These are phyloP conservation scores for Trypanosoma conorhini DNA, from an alignment of 208 protist genomes.

Conservation along the genomic window DNA sequence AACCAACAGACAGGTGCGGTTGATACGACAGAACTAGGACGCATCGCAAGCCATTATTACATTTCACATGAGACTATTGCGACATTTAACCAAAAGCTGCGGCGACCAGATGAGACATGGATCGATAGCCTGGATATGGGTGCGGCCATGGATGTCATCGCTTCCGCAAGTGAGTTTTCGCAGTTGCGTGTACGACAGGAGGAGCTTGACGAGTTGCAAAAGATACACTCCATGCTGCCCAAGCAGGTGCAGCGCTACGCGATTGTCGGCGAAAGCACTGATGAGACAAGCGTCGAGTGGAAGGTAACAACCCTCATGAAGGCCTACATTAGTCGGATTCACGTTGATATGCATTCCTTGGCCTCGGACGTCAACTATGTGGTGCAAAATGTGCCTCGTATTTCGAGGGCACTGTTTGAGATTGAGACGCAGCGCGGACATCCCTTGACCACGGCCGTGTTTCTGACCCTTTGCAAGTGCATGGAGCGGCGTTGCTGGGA, in stretches of 20 bases:
- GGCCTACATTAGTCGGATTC: slow-evolving; percentile 92
- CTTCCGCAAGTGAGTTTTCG: slow-evolving; percentile 95
- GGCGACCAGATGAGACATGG: slow-evolving; percentile 79
- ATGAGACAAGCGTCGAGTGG: slow-evolving; percentile 90
- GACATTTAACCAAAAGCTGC: slow-evolving; percentile 95
- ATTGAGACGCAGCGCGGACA: slow-evolving; percentile 95
- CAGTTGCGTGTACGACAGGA: slow-evolving; percentile 97
- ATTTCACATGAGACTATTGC: slow-evolving; percentile 95
- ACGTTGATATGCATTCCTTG: slow-evolving; percentile 90
- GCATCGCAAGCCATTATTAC: slow-evolving; percentile 98
- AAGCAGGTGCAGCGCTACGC: slow-evolving; percentile 63
- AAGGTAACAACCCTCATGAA: slow-evolving; percentile 98
- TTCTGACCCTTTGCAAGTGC: slow-evolving; percentile 93
- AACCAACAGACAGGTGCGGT: slow-evolving; percentile 96
- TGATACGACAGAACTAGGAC: slow-evolving; percentile 95
- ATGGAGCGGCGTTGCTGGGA: slow-evolving; percentile 96
- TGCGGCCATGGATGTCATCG: slow-evolving; percentile 93
- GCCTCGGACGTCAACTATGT: slow-evolving; percentile 97
- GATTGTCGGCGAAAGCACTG: slow-evolving; percentile 74
- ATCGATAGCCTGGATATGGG: slow-evolving; percentile 87
- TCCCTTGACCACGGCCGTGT: slow-evolving; percentile 80
- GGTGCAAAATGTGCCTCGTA: slow-evolving; percentile 95
- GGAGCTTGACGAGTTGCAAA: slow-evolving; percentile 94
- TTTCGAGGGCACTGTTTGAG: slow-evolving; percentile 97
- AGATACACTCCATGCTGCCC: slow-evolving; percentile 68